Conservation (phyloP, 306 rosid genomes). For the Hylodesmum podocarpum region DNA sequence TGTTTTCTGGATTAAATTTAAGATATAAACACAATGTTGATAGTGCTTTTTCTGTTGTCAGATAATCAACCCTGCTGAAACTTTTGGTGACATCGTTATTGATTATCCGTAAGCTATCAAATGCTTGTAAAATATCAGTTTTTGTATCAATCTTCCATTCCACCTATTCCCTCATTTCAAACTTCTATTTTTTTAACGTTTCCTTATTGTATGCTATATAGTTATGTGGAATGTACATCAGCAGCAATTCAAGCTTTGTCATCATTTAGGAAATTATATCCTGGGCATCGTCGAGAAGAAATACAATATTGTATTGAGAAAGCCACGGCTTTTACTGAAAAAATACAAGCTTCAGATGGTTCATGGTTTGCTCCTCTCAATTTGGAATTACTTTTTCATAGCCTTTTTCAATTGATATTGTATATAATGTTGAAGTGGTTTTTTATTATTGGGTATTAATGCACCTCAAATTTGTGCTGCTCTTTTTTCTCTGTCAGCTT, state of each 20-base stretch:
- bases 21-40: not conserved
- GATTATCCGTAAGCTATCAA: constrained; percentile 83
- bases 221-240: constrained; percentile 91
- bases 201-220: constrained; percentile 31
- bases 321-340: constrained; percentile 58
- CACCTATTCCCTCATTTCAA: not conserved
- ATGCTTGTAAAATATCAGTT: constrained; percentile 30
- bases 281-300: constrained; percentile 68
- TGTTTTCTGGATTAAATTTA: not conserved
- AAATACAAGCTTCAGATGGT: constrained; percentile 71
- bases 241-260: constrained; percentile 83
- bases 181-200: not conserved
- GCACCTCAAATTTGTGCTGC: constrained; percentile 16
- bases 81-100: constrained; percentile 94
- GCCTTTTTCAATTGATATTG: constrained; percentile 10
- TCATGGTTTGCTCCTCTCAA: constrained; percentile 67
- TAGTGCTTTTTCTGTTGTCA: constrained; percentile 43
- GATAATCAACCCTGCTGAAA: constrained; percentile 92
- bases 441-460: constrained; percentile 8
- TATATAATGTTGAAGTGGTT: not conserved
- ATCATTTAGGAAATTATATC: constrained; percentile 57
- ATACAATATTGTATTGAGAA: constrained; percentile 56
- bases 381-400: constrained; percentile 1
- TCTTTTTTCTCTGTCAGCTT: not conserved
- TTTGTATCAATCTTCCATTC: not conserved